These are phyloP conservation scores for Stagonosporopsis tanaceti DNA, from an alignment of 2,329 filamentous ascomycete genomes.

Conservation along the genomic window DNA sequence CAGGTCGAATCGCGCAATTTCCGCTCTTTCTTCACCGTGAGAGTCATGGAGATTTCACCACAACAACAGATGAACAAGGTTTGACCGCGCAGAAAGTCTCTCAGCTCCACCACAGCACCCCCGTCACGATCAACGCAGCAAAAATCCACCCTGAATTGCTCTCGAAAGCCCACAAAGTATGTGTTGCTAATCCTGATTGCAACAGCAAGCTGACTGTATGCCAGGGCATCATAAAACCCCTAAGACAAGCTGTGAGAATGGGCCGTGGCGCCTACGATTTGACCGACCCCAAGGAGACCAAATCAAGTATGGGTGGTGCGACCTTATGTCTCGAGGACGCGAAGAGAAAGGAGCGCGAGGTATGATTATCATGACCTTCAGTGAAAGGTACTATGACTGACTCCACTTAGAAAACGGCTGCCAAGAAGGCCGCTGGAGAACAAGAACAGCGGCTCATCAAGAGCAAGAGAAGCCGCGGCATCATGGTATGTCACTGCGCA, in stretches of 20 bases:
- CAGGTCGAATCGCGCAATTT: background rate
- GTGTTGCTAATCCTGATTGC: background rate
- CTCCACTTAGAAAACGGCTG: conserved; percentile 1
- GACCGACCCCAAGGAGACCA: conserved; percentile 5
- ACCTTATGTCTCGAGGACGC: conserved; percentile 8
- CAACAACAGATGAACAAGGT: background rate
- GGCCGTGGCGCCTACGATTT: conserved; percentile 32
- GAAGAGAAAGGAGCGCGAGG: conserved; percentile 11
- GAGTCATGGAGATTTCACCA: background rate
- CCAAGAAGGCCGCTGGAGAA: background rate
- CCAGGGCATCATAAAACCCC: background rate
- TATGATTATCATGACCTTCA: background rate
- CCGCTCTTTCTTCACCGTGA: background rate
- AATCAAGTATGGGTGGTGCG: conserved; percentile 11
- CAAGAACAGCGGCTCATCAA: conserved; percentile 12
- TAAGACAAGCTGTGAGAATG: conserved; percentile 15
- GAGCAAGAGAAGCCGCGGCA: conserved; percentile 22
- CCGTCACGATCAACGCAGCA: no score
- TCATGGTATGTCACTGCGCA: conserved; percentile 15
- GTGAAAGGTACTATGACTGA: background rate
- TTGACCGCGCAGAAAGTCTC: background rate
- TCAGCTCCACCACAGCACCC: no score
- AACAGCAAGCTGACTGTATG: background rate
- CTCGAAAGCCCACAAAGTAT: background rate
- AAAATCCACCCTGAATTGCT: no score